Percentiles rank a stretch among this genome's conserved stretches.
phyloP scores from a whole-genome alignment of 2,329 filamentous ascomycete species.

The Fusarium tanahbumbuense region DNA sequence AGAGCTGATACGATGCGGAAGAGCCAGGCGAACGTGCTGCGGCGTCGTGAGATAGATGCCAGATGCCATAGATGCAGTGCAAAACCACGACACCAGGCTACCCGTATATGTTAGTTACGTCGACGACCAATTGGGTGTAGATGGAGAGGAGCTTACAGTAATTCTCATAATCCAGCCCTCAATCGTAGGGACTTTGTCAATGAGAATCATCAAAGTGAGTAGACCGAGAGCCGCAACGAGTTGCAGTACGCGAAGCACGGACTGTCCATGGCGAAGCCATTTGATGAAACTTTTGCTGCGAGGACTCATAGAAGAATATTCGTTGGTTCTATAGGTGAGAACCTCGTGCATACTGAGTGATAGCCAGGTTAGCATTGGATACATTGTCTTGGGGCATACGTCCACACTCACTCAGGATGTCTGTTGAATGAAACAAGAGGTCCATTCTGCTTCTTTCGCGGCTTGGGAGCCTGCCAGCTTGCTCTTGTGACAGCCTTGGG shows the following conservation, averaged over 20 bases:
- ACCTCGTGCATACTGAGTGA: slow-evolving; percentile 68
- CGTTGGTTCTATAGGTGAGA: slow-evolving; percentile 69
- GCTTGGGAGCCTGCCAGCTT: slow-evolving; percentile 74
- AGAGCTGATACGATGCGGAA: slow-evolving; percentile 89
- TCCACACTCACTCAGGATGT: slow-evolving; percentile 79
- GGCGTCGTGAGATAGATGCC: slow-evolving; percentile 79
- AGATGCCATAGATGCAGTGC: slow-evolving; percentile 81
- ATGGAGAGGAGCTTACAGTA: slow-evolving; percentile 66
- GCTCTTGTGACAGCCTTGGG: slow-evolving; percentile 87
- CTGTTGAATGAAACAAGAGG: slow-evolving; percentile 85
- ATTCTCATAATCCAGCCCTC: slow-evolving; percentile 82
- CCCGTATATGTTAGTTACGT: slow-evolving; percentile 21
- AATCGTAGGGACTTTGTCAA: slow-evolving; percentile 72
- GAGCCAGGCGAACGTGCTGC: slow-evolving; percentile 80
- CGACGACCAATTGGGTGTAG: background rate
- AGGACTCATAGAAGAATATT: slow-evolving; percentile 74
- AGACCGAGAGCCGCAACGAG: slow-evolving; percentile 77
- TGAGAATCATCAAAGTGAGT: slow-evolving; percentile 80
- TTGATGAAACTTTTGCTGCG: slow-evolving; percentile 78
- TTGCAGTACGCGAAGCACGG: slow-evolving; percentile 74
- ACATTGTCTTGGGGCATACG: background rate
- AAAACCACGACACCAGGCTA: slow-evolving; percentile 81
- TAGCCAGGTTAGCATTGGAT: slow-evolving; percentile 3
- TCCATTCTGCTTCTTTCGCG: slow-evolving; percentile 74
- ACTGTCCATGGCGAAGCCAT: slow-evolving; percentile 74